Percentiles rank a stretch among this genome's conserved stretches.
These are phyloP conservation scores for Sherardia arvensis DNA, from an alignment of 257 asterid species.

Conservation along the genomic window DNA sequence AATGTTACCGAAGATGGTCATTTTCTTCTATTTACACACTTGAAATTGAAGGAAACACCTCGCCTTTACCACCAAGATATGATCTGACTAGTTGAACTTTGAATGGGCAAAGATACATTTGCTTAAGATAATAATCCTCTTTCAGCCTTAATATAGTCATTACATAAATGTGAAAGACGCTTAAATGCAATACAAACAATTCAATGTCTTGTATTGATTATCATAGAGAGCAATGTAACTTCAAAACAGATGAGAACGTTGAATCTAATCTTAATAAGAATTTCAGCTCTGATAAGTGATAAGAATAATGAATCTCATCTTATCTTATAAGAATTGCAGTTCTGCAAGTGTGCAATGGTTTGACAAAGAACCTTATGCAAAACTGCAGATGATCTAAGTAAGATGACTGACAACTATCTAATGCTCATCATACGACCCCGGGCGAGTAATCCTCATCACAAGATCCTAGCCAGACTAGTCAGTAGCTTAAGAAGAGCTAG, in stretches of 20 bases:
- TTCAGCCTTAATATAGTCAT: background rate
- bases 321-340: background rate
- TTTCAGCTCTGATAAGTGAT: background rate
- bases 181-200: no score
- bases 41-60: no score
- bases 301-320: background rate
- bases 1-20: background rate
- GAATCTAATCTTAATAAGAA: background rate
- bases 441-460: background rate
- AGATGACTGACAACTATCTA: background rate
- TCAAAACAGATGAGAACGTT: background rate
- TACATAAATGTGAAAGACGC: background rate
- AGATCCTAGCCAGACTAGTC: slow-evolving; percentile 3
- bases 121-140: background rate
- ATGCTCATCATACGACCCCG: background rate
- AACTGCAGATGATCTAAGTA: background rate
- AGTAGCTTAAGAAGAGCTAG: slow-evolving; percentile 22
- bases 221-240: no score
- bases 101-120: background rate
- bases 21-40: no score
- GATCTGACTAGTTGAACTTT: no score
- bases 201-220: no score
- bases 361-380: background rate
- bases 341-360: background rate
- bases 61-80: no score